Base-by-base conservation (phyloP, 331 rosid species). In the Saraca asoca region DNA sequence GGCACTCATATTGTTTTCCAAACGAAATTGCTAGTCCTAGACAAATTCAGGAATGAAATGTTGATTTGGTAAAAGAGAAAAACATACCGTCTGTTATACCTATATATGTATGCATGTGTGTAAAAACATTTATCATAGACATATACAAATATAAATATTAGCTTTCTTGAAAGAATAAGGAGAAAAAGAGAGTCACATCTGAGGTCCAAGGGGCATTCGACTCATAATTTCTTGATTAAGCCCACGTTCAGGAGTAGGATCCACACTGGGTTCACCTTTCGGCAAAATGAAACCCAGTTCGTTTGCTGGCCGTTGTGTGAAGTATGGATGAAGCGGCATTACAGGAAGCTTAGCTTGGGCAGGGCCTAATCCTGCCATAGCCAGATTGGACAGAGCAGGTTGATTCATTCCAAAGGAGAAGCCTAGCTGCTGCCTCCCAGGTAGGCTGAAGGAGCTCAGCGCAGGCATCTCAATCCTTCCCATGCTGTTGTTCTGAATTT, bases 191-290 rank as follows among this genome's bases (percentile, higher is more conserved):
- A 38, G 10, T 88, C 79, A 92, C 86, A 82, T 85, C 59, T 87
- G 85, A 73, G 91, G 98, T 79, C 93, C 96, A 74, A 89, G 94
- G 12, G 98, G 95, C 82, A 83, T 91, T 82, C 95, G 85, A 74
- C 78, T 84, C 96, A 92, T 87, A 5, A 87, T 57, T 62, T 80
- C 93, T 69, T 92, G 98, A 75, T 82, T 88, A 76, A 82, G 74
- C 53, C 77, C 85, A 41, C 75, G 75, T 16, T 85, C 88, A 38
- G 90, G 85, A 55, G 78, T 68, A 18, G 81, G 78, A 74, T 89
- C 96, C 67, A 74, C 78, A 72, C 85, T 92, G 58, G 93, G 85
- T 70, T 89, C 98, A 75, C 95, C 96, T 83, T 89, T 92, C 24
- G 96, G 91, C 33, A 87, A 57, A 83, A 92, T 62, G 76, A 82